Evolutionary conservation across 768 basidiomycete genomes (phyloP).

Genomic region (Tylopilus intermedius): DNA sequence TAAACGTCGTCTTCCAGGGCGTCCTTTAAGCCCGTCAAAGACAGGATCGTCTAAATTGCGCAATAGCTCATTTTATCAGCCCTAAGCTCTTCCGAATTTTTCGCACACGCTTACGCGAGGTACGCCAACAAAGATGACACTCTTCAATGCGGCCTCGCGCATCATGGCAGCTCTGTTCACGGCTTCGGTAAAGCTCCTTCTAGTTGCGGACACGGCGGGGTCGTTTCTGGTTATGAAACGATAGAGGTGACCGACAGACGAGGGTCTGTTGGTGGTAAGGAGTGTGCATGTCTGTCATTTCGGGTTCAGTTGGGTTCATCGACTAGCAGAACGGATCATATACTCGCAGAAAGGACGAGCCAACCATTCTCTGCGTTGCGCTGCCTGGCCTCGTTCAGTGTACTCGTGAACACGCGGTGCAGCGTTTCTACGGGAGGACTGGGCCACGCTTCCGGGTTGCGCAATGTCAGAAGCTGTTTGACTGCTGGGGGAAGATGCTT

Average conservation of each 20-base stretch:
- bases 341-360: conserved; percentile 70
- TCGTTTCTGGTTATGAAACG: conserved; percentile 61
- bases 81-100: neutral
- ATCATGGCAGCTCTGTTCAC: conserved; percentile 77
- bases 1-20: conserved; percentile 81
- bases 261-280: conserved; percentile 76
- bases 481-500: conserved; percentile 56
- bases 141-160: conserved; percentile 86
- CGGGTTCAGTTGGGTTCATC: conserved; percentile 23
- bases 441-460: conserved; percentile 55
- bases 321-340: conserved; percentile 8
- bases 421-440: conserved; percentile 53
- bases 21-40: conserved; percentile 69
- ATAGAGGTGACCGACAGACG: conserved; percentile 75
- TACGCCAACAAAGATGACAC: conserved; percentile 83
- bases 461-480: conserved; percentile 68
- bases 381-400: conserved; percentile 60
- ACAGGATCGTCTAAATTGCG: conserved; percentile 65
- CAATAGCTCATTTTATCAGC: conserved; percentile 3
- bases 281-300: conserved; percentile 71
- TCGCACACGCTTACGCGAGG: conserved; percentile 56
- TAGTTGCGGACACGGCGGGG: conserved; percentile 36
- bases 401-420: conserved; percentile 51
- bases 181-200: conserved; percentile 47
- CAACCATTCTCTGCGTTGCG: conserved; percentile 71